Evolutionary conservation across 2,329 filamentous ascomycete species (phyloP), one percentile per base, ranked within the genome.

Genomic region (Biscogniauxia mediterranea): DNA sequence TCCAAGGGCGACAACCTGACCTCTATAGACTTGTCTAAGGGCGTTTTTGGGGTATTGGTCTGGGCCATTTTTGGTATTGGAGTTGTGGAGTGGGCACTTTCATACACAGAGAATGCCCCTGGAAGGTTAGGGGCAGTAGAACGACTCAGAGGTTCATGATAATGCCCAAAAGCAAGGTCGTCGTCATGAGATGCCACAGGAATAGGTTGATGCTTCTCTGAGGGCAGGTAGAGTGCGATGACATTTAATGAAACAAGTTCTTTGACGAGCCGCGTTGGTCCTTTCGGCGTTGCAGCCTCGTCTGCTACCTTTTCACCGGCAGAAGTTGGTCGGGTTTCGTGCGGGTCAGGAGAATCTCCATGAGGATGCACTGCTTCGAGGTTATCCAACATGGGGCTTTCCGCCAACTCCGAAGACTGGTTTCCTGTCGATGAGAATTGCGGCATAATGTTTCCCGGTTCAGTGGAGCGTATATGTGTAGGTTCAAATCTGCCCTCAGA

Each of bases 71-170:
- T 56, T 42, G 63, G 53, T 54, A 68, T 57, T 13, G 67, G 69
- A 28, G 65, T 58, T 15, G 65, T 64, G 56, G 63, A 69, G 42
- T 67, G 72, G 9, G 64, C 58, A 52, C 63, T 74, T 57, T 64
- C 71, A 70, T 78, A 75, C 19, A 84, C 75, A 0, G 86, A 89
- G 70, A 89, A 89, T 2, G 86, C 81, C 0, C 86, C 87, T 1
- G 86, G 86, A 2, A 88, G 71, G 67, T 86, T 79, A 0, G 81
- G 80, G n/a, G 78, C 78, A 11, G 77, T 65, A 28, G 74, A 78
- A n/a, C 57, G 64, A 58, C 63, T 64, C 11, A 72, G 51, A 54
- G 55, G 52, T 11, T 52, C 32, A 20, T 53, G 65, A 32, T 57
- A 20, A 11, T 25, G 53, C 20, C 23, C 52, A 52, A 28, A 60